These are phyloP conservation scores for Hypomontagnella submonticulosa DNA, from an alignment of 495 filamentous ascomycete species.

Conservation along the genomic window DNA sequence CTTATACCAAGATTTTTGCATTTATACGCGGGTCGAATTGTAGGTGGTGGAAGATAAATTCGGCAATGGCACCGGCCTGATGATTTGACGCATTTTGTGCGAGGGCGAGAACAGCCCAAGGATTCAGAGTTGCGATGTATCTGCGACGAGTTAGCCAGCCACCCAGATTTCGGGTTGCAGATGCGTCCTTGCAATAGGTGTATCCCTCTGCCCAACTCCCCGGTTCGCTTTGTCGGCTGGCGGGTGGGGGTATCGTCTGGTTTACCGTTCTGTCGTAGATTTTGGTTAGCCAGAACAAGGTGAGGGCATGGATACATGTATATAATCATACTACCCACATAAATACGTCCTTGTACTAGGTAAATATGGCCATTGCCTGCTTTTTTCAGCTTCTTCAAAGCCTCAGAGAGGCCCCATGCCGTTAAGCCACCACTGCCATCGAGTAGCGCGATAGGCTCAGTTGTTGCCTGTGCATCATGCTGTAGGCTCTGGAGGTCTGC, in stretches of 20 bases:
- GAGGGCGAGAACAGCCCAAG: constrained; percentile 17
- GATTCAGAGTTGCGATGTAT: constrained; percentile 15
- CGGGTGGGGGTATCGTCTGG: too few relatives aligned
- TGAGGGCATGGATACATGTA: too few relatives aligned
- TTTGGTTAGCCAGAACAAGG: too few relatives aligned
- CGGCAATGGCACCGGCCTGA: constrained; percentile 10
- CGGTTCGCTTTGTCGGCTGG: not conserved
- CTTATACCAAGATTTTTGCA: constrained; percentile 4
- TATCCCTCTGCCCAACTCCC: not conserved
- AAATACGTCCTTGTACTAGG: too few relatives aligned
- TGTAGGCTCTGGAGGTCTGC: not conserved
- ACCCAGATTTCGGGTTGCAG: not conserved
- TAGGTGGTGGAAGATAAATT: constrained; percentile 21
- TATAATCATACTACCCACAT: too few relatives aligned
- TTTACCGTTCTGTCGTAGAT: too few relatives aligned
- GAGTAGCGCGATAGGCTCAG: constrained; percentile 15
- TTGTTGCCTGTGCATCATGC: not conserved
- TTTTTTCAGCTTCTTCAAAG: not conserved
- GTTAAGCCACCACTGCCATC: constrained; percentile 4
- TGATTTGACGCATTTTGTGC: constrained; percentile 6
- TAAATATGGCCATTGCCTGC: too few relatives aligned
- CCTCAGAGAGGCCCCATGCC: constrained; percentile 5
- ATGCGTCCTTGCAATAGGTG: not conserved
- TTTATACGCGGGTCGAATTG: constrained; percentile 11
- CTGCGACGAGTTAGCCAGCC: constrained; percentile 1